These are phyloP conservation scores for Paratinospora sagittata DNA, from an alignment of 164 flowering plant genomes.

Conservation along the genomic window DNA sequence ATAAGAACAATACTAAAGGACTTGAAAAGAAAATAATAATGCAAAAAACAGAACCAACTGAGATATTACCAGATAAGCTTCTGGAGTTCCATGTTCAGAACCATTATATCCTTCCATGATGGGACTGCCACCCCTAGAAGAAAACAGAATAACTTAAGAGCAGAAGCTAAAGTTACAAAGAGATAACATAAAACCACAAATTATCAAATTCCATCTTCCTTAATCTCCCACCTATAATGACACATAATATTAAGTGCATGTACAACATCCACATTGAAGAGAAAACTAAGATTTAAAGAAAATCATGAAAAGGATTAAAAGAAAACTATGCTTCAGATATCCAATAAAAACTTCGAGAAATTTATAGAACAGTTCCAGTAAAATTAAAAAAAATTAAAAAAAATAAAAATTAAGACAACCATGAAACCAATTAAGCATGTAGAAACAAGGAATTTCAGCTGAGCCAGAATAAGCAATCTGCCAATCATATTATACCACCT, in stretches of 20 bases:
- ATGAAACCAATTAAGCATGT: no score
- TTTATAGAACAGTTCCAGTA: no score
- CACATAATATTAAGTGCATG: neutral
- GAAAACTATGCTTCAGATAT: no score
- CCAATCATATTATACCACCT: no score
- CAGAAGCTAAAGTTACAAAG: conserved; percentile 1
- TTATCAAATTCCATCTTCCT: neutral
- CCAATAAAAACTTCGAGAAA: no score
- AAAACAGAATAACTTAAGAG: conserved; percentile 6
- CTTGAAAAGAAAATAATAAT: neutral
- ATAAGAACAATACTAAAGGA: neutral
- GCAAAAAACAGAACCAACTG: neutral
- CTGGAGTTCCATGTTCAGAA: conserved; percentile 37
- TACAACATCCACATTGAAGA: no score
- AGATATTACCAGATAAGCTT: conserved; percentile 36
- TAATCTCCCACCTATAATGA: neutral
- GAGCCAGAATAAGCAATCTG: no score
- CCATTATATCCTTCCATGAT: conserved; percentile 40
- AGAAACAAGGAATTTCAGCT: no score
- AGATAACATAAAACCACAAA: neutral
- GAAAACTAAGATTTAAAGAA: no score
- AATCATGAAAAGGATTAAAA: no score
- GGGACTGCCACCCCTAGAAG: conserved; percentile 41
- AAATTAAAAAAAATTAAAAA: no score
- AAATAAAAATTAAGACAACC: no score